Base-by-base conservation (phyloP, 306 rosid genomes). In the Rosa rugosa region DNA sequence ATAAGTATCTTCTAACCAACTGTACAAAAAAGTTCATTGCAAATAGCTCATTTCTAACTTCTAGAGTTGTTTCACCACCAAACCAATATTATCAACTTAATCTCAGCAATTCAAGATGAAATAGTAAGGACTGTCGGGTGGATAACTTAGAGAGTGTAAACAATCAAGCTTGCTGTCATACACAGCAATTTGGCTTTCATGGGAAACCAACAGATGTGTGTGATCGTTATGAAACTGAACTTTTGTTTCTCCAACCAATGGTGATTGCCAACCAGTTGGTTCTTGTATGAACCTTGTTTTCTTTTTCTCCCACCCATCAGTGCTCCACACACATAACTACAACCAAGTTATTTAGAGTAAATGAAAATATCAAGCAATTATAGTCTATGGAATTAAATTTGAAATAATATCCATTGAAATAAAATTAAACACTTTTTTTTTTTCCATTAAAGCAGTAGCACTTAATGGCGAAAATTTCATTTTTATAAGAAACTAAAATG, bases 221-320 rank as follows among this genome's bases (percentile, higher is more conserved):
- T 84, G 88, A 81, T 84, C 88, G 75, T 81, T 81, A 70, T 84
- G 88, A 71, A 84, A 84, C 78, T 84, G 88, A 78, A 84, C 83
- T 78, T 78, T 84, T 62, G 88, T 84, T 78, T 84, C 88, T 64
- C 88, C 88, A 38, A 67, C 72, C 65, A 75, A 76, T 3, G 88
- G 88, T 42, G 88, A 38, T 66, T 84, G 88, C 25, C 88, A 50
- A 38, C 88, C 88, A 51, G 74, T 59, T 70, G 85, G 85, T 51
- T 85, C 88, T 80, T 67, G 85, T 63, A 84, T 77, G 75, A 81
- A 84, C 78, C 83, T 81, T 13, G 85, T 14, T 75, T 84, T 84
- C 83, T 84, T 84, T 79, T 81, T 84, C 79, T 84, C 87, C 87
- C 87, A 84, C 51, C 80, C 87, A 73, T 84, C 87, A 40, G 81